phyloP scores from a whole-genome alignment of 1,284 basidiomycete genomes.

The Ceratobasidium papillatum region DNA sequence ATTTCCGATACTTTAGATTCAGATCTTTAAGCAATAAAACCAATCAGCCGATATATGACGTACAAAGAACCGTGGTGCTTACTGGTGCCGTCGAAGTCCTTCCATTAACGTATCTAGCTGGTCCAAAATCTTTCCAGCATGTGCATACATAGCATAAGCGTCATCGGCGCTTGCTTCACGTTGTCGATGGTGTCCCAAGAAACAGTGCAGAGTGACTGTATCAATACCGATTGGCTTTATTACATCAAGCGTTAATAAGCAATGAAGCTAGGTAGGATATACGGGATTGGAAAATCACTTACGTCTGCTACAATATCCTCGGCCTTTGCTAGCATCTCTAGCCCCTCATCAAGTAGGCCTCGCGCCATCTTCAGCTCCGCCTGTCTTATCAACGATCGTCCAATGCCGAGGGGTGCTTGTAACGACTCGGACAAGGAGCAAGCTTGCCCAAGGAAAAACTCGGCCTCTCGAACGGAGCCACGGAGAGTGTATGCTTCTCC shows the following conservation, averaged over 20 bases:
- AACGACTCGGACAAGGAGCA: constrained; percentile 71
- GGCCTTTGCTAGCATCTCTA: constrained; percentile 63
- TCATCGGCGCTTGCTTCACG: constrained; percentile 61
- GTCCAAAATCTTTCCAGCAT: constrained; percentile 48
- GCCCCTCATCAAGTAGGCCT: constrained; percentile 64
- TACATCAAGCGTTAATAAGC: background rate
- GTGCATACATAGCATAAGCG: constrained; percentile 55
- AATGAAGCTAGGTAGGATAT: background rate
- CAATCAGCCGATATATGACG: background rate
- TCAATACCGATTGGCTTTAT: constrained; percentile 58
- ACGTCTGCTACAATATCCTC: constrained; percentile 50
- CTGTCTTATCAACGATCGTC: constrained; percentile 69
- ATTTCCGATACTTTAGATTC: constrained; percentile 56
- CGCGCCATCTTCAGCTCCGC: constrained; percentile 75
- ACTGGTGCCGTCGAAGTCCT: constrained; percentile 45
- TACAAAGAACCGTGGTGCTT: background rate
- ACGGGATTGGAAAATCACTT: constrained; percentile 41
- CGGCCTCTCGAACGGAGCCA: constrained; percentile 82
- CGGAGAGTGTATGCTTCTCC: constrained; percentile 68
- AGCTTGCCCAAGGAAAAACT: constrained; percentile 82
- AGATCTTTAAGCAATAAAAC: background rate
- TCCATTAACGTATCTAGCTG: constrained; percentile 57
- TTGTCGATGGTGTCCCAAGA: constrained; percentile 60
- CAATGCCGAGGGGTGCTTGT: constrained; percentile 68
- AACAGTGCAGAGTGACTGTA: constrained; percentile 66